Base-by-base conservation (phyloP, 371 early-diverging fungal species). In the Saksenaea vasiformis region DNA sequence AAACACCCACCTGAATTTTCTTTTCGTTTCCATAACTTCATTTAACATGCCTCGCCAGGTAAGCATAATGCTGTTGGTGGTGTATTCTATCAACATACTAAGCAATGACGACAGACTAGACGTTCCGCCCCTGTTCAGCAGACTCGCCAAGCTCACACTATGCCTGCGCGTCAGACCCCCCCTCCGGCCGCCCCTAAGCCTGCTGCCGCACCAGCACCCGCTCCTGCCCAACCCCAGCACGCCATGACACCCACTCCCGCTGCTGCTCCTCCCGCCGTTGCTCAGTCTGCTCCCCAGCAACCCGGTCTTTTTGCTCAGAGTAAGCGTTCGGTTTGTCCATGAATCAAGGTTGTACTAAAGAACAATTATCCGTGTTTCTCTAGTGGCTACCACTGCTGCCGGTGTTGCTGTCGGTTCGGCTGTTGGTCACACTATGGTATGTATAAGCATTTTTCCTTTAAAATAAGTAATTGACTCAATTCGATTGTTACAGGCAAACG, bases 391-490 rank as follows among this genome's bases (percentile, higher is more conserved):
- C n/a, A 95, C 95, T 24, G 97, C 95, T 51, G 97, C 93, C 58
- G 95, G 95, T 79, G 95, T 95, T 56, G 97, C 95, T 62, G 91
- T 95, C 24, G 96, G 95, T 68, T 86, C 87, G 27, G 88, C 94
- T 39, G 87, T 91, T 36, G 93, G 91, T 47, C 91, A 90, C 64
- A 85, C 85, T 34, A 64, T 91, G 56, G 91, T 90, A 79, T 80
- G 86, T 81, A 41, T 39, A 10, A 22, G 7, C 31, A 31, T 31
- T 54, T 43, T 51, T 56, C 31, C 37, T 0, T 34, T 27, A 7
- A 15, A 37, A 54, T 34, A 7, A 2, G 31, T 31, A 31, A 7
- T 7, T 31, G 31, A 31, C 31, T 31, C 34, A 31, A 17, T n/a
- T 44, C 24, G 10, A 10, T n/a, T 37, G 58, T 58, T 34, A 41